Base-by-base conservation (phyloP, 352 stramenopile species). In the Pythium periplocum region DNA sequence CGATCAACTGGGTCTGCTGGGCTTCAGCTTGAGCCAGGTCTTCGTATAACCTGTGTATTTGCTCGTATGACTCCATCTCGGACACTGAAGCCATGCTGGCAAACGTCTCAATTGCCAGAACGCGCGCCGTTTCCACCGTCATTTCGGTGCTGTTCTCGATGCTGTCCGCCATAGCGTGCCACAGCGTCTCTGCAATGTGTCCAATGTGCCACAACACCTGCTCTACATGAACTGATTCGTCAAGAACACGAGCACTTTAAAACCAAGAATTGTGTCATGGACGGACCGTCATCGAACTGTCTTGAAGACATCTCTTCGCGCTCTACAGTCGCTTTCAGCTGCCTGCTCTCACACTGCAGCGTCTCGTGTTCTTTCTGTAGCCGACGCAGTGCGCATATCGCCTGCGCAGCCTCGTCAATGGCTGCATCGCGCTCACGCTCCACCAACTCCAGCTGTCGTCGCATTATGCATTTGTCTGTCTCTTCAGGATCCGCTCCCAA, bases 351-450 rank as follows among this genome's bases (percentile, higher is more conserved):
- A 6, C 30, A 47, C 5, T 48, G 51, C 9, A 64, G 39, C 11
- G 32, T 12, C n/a, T 45, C 53, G 3, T 65, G 35, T 12, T 65
- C 48, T 6, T 41, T 11, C 4, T 55, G 44, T n/a, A 69, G 34
- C 3, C 43, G 44, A 6, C 38, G 33, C 9, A 66, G 34, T 11
- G 55, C 38, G 39, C 61, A 53, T 4, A 62, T 51, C 34, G 64
- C 68, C 3, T 47, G 35, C 11, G 61, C 65, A 1, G 64, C 64
- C 35, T 77, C 68, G 9, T 77, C 58, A 36, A 71, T 61, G 17
- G 62, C 61, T 31, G 63, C 56, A 34, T 77, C 61, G 26, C 64
- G 65, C 56, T 77, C 68, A 4, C 52, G 46, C 39, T 73, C 60
- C 3, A 38, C 49, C 0, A 26, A 31, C 12, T 11, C 12, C 34